Evolutionary conservation across 495 filamentous ascomycete genomes (phyloP).

Genomic region (Letharia columbiana): DNA sequence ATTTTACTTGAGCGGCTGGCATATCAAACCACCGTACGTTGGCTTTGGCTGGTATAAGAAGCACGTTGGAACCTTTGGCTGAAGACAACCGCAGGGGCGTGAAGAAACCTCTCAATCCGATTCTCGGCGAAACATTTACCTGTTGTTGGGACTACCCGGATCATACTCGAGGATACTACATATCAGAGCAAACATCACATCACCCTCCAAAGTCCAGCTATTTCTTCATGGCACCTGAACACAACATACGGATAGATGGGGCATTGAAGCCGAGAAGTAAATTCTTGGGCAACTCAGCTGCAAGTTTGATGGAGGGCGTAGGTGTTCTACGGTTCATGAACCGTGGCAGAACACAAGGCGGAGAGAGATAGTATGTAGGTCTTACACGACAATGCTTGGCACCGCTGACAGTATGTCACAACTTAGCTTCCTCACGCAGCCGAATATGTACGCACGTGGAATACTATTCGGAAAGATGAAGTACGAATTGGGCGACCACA

Average conservation of each 20-base stretch:
- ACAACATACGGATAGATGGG: conserved; percentile 91
- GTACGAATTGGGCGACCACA: conserved; percentile 96
- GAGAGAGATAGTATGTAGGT: conserved; percentile 75
- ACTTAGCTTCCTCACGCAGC: conserved; percentile 76
- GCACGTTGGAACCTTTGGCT: conserved; percentile 16
- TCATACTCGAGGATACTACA: conserved; percentile 82
- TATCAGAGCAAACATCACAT: conserved; percentile 92
- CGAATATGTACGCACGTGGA: conserved; percentile 98
- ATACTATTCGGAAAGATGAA: conserved; percentile 99
- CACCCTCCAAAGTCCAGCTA: conserved; percentile 98
- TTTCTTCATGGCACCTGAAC: conserved; percentile 96
- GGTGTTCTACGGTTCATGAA: conserved; percentile 81
- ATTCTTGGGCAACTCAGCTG: conserved; percentile 94
- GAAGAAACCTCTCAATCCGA: conserved; percentile 96
- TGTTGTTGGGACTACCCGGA: conserved; percentile 94
- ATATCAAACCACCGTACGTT: conserved; percentile 92
- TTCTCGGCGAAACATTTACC: conserved; percentile 90
- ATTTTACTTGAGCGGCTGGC: conserved; percentile 97
- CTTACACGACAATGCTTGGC: background rate
- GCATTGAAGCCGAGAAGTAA: conserved; percentile 93
- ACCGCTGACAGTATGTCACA: background rate
- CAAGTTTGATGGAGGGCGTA: conserved; percentile 95
- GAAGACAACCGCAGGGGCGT: conserved; percentile 59
- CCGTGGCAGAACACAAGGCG: conserved; percentile 53
- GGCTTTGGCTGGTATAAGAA: background rate